Base-by-base conservation (phyloP, 75 land plant genomes). In the Picea glauca region DNA sequence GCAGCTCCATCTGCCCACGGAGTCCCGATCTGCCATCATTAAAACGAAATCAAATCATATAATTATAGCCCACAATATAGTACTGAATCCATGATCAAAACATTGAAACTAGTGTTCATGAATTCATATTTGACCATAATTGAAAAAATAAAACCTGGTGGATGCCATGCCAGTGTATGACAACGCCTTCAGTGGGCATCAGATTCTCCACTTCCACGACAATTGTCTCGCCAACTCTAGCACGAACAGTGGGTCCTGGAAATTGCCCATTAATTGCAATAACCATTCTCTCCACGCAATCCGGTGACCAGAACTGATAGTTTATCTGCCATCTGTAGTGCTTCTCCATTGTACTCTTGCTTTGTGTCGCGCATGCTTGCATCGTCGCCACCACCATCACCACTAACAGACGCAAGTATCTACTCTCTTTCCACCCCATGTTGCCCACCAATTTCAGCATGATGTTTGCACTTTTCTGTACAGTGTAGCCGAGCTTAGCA, bases 121-220 rank as follows among this genome's bases (percentile, higher is more conserved):
- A 50, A 50, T 50, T 9, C 56, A 50, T 50, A 46, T 5, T 46
- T 46, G 50, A 6, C 5, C 6, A 63, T 15, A n/a, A 76, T 6
- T 46, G 8, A 46, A 46, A 35, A 46, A 50, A 9, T 50, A 1
- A 1, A 56, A 92, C 95, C 91, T 94, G 96, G 14, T 87, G 83
- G 59, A 94, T 93, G 15, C 98, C 98, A 79, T 96, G 94, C 97
- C 93, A 93, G 72, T 96, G 98, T 72, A 95, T 86, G 30, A 88
- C 89, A 13, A 88, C 79, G 77, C 86, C 85, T 77, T 95, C 92
- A 1, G 96, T 90, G 20, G 87, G 76, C 74, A 95, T 68, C 13
- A 63, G 38, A 79, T 95, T 95, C 75, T 79, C 85, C 35, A 95
- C 80, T 77, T 89, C 88, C 13, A 95, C 91, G 38, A 88, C 77